Base-by-base conservation (phyloP, 352 stramenopile species). In the Phytophthora sp. region DNA sequence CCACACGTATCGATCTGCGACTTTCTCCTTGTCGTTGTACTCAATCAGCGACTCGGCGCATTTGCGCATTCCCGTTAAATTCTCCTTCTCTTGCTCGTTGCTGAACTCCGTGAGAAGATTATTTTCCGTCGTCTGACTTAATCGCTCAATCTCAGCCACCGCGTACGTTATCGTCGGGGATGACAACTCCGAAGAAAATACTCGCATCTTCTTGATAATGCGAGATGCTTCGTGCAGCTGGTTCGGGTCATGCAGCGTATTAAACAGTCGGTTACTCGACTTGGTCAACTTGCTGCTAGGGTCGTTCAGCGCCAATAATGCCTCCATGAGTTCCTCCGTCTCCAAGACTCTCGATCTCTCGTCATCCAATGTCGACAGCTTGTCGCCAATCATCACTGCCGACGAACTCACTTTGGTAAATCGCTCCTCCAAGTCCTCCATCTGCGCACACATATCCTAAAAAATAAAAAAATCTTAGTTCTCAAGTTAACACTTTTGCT, bases 381-480 rank as follows among this genome's bases (percentile, higher is more conserved):
- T 73, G 49, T 93, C 84, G 27, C 86, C 86, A 39, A 94, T 89
- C 9, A 86, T 67, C 18, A 94, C 77, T 7, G 86, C 86, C 0
- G 86, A 87, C n/a, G 84, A 90, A 49, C 86, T 94, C 54, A 94
- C 84, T 76, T 94, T 94, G 16, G 84, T 89, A 59, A 94, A 94
- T 39, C 86, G 82, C 66, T 94, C 84, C 67, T 94, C 86, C 24
- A 94, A 61, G 50, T 93, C 86, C 52, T 93, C 86, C 82, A 94
- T 90, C 57, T 92, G 81, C 16, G 67, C 69, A 57, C 81, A 91
- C 26, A 94, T 88, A 53, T 87, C 66, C 82, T 94, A 61, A 13
- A 69, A 57, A 39, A 26, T 47, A 27, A 36, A 30, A n/a, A 55
- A 47, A 44, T 45, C 30, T 41, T 15, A 69, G 36, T 42, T 5